Evolutionary conservation across 139 green algal species (phyloP).

Genomic region (Nannochloris sp.): DNA sequence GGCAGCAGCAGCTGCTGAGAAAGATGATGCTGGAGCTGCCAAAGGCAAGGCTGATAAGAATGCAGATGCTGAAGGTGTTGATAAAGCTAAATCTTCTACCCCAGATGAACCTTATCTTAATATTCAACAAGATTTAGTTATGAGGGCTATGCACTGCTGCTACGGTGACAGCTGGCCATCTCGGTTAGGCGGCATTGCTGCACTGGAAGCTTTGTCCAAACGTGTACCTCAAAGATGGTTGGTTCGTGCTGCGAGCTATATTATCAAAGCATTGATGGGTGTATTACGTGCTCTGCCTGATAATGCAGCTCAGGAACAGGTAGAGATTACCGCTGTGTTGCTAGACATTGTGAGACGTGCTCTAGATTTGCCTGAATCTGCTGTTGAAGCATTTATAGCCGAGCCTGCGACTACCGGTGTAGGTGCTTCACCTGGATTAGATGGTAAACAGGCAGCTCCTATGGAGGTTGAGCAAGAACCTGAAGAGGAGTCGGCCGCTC

Average conservation of each 20-base stretch:
- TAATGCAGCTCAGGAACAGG: conserved; percentile 47
- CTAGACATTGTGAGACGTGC: conserved; percentile 17
- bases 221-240: conserved; percentile 45
- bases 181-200: conserved; percentile 68
- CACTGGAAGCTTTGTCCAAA: conserved; percentile 29
- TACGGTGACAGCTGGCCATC: conserved; percentile 73
- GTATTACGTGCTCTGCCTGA: conserved; percentile 68
- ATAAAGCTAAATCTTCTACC: background rate
- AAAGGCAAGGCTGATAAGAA: background rate
- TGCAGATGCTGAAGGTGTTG: background rate
- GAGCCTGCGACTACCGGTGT: background rate
- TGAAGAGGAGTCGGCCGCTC: background rate
- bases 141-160: conserved; percentile 79
- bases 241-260: conserved; percentile 18
- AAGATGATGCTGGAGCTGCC: too few relatives aligned
- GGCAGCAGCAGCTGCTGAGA: background rate
- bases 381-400: background rate
- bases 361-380: background rate
- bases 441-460: background rate
- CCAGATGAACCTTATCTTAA: background rate
- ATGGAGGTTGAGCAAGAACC: conserved; percentile 3
- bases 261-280: conserved; percentile 55
- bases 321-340: conserved; percentile 39
- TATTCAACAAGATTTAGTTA: conserved; percentile 72
- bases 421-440: background rate